These are phyloP conservation scores for Vanrija humicola DNA, from an alignment of 1,284 basidiomycete species.

Conservation along the genomic window DNA sequence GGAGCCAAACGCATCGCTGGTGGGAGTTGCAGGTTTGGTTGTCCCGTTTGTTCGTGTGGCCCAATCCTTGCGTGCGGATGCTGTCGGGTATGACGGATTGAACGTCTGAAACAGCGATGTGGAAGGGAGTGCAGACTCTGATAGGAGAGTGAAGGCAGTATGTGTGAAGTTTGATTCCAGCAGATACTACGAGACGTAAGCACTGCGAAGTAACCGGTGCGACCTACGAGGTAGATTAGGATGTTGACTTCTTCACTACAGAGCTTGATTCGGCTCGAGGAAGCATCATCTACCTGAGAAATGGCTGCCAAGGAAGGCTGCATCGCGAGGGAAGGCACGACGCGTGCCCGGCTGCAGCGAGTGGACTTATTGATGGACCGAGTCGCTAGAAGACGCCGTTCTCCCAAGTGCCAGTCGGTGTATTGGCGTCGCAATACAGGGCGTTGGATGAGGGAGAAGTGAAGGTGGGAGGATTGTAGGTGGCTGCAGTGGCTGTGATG, in stretches of 20 bases:
- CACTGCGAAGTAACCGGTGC: no score
- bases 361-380: no score
- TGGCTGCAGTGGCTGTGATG: no score
- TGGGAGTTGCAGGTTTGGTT: background rate
- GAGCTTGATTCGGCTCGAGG: constrained; percentile 25
- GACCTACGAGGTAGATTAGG: constrained; percentile 40
- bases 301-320: background rate
- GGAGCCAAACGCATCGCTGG: constrained; percentile 4
- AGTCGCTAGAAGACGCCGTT: no score
- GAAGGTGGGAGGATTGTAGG: no score
- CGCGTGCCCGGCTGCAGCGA: no score
- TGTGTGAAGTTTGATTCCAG: constrained; percentile 46
- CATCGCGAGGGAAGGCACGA: background rate
- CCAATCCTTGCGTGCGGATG: constrained; percentile 6
- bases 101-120: constrained; percentile 42
- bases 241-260: constrained; percentile 46
- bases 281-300: constrained; percentile 1
- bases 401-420: background rate
- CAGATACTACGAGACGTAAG: constrained; percentile 29
- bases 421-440: background rate
- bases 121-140: constrained; percentile 36
- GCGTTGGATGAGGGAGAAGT: background rate
- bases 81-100: constrained; percentile 31
- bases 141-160: constrained; percentile 41
- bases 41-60: constrained; percentile 10